Conservation (phyloP, 805 yeast species). For the Cyberlindnera sargentensis region DNA sequence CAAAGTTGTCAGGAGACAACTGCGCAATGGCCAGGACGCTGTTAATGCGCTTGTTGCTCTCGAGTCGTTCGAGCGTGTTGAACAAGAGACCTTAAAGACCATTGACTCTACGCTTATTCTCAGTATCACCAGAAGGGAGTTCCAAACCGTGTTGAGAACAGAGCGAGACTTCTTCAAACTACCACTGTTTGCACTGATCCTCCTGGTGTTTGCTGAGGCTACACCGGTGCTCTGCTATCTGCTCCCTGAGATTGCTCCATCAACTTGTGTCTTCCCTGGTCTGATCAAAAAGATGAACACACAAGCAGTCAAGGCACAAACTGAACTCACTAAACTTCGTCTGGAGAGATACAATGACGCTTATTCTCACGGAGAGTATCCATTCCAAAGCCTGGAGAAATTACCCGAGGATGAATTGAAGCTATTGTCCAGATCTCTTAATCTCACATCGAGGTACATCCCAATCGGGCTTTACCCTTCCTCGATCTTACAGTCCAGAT, state of each 20-base stretch:
- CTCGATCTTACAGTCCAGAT: conserved; percentile 28
- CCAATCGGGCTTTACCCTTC: conserved; percentile 35
- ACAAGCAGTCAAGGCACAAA: conserved; percentile 21
- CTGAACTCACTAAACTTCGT: conserved; percentile 12
- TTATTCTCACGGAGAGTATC: conserved; percentile 20
- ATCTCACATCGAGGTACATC: conserved; percentile 32
- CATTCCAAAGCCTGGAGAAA: conserved; percentile 41
- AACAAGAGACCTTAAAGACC: conserved; percentile 26
- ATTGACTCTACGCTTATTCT: conserved; percentile 23
- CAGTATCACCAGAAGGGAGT: conserved; percentile 38
- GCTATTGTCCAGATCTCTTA: conserved; percentile 30
- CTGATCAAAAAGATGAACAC: conserved; percentile 23
- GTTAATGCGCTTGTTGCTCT: conserved; percentile 31
- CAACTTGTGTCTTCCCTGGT: conserved; percentile 49
- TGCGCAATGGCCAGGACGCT: conserved; percentile 31
- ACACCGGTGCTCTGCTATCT: conserved; percentile 47
- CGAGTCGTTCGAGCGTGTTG: conserved; percentile 29
- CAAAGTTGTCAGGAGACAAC: conserved; percentile 14
- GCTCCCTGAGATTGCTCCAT: conserved; percentile 50
- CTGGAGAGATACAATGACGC: conserved; percentile 7
- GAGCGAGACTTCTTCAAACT: conserved; percentile 39
- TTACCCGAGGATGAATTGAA: conserved; percentile 33
- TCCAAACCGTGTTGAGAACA: conserved; percentile 39
- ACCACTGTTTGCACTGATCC: conserved; percentile 43
- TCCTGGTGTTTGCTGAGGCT: conserved; percentile 44